Conservation (phyloP, 164 flowering plant species). For the Stephania japonica region DNA sequence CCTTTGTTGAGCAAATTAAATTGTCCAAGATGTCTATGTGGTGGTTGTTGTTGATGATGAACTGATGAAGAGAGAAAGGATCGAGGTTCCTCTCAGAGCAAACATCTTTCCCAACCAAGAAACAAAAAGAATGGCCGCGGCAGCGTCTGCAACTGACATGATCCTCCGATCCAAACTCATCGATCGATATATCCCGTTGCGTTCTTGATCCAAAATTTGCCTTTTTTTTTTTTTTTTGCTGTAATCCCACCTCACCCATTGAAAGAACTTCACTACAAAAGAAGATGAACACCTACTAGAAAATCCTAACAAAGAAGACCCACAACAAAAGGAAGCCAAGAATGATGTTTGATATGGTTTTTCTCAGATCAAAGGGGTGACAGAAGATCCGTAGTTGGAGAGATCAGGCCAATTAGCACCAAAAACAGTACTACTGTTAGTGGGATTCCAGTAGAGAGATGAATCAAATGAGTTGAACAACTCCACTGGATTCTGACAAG, state of each 20-base stretch:
- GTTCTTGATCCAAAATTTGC: neutral
- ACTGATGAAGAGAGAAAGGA: conserved; percentile 38
- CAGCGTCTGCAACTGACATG: conserved; percentile 58
- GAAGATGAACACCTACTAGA: conserved; percentile 13
- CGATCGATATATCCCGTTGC: conserved; percentile 13
- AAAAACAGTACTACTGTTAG: conserved; percentile 7
- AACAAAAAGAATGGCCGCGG: conserved; percentile 35
- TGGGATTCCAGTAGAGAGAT: conserved; percentile 41
- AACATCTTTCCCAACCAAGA: conserved; percentile 25
- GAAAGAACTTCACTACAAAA: conserved; percentile 16
- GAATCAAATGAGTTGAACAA: conserved; percentile 35
- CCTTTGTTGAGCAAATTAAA: conserved; percentile 8
- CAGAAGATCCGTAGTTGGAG: conserved; percentile 23
- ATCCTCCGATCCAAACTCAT: conserved; percentile 71
- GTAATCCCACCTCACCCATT: neutral
- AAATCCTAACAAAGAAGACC: conserved; percentile 13
- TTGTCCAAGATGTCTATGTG: conserved; percentile 9
- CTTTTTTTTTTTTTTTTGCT: conserved; percentile 4
- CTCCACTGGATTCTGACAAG: conserved; percentile 33
- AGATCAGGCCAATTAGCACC: conserved; percentile 21
- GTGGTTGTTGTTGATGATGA: conserved; percentile 14
- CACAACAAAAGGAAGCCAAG: conserved; percentile 3
- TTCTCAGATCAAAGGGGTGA: conserved; percentile 23
- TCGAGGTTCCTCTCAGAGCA: conserved; percentile 95
- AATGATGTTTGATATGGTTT: neutral